Conservation (phyloP, 2,329 filamentous ascomycete species). For the Calonectria fujianensis region DNA sequence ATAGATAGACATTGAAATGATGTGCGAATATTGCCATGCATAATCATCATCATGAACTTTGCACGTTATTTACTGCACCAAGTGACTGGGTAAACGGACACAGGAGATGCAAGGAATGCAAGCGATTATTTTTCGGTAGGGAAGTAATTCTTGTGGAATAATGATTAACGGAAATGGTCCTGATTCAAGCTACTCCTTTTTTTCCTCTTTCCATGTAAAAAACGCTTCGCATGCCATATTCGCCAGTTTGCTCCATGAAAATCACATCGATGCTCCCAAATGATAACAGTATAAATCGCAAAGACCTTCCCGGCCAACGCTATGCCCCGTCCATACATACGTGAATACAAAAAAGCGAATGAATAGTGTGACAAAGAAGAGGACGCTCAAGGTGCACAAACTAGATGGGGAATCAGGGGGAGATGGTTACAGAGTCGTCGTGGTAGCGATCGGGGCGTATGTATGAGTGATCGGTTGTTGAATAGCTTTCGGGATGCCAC, state of each 20-base stretch:
- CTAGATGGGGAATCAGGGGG: conserved; percentile 32
- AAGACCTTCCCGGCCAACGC: conserved; percentile 33
- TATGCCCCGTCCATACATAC: conserved; percentile 44
- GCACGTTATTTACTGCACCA: background rate
- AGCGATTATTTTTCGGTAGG: background rate
- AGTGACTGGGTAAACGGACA: background rate
- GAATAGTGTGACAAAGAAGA: conserved; percentile 43
- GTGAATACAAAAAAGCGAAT: conserved; percentile 41
- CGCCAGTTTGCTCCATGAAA: conserved; percentile 42
- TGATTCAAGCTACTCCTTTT: conserved; percentile 25
- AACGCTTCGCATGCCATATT: conserved; percentile 34
- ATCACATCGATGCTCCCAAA: conserved; percentile 42
- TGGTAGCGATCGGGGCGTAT: conserved; percentile 46
- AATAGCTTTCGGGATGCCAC: conserved; percentile 34
- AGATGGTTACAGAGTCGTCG: conserved; percentile 32
- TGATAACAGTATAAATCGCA: conserved; percentile 18
- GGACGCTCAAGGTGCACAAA: conserved; percentile 29
- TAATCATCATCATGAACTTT: background rate
- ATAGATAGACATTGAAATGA: conserved; percentile 47
- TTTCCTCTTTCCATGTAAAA: conserved; percentile 13
- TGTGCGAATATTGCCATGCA: conserved; percentile 49
- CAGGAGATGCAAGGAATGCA: background rate
- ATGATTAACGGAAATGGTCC: background rate
- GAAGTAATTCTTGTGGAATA: conserved; percentile 1
- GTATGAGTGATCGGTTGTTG: conserved; percentile 43